Evolutionary conservation across 345 rosid species (phyloP).

Genomic region (Boechera divaricarpa): DNA sequence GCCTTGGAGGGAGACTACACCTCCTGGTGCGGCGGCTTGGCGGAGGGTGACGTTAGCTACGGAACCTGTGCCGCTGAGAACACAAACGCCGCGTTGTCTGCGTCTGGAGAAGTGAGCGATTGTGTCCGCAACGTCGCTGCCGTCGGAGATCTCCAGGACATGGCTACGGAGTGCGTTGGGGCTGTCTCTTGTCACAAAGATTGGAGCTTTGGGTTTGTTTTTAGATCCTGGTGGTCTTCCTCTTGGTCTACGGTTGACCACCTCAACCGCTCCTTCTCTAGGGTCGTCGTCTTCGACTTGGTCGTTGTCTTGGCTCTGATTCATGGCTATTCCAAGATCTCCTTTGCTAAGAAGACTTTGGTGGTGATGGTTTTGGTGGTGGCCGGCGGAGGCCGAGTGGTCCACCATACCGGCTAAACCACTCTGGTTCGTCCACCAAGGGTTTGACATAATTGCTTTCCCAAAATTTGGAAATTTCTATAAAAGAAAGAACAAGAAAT

Average conservation of each 20-base stretch:
- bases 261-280: slow-evolving; percentile 71
- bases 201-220: slow-evolving; percentile 81
- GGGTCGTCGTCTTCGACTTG: slow-evolving; percentile 69
- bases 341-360: slow-evolving; percentile 54
- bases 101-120: slow-evolving; percentile 75
- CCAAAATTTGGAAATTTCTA: neutral
- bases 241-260: slow-evolving; percentile 70
- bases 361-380: slow-evolving; percentile 48
- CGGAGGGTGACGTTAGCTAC: slow-evolving; percentile 86
- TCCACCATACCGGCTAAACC: slow-evolving; percentile 62
- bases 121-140: slow-evolving; percentile 77
- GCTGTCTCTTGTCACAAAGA: slow-evolving; percentile 79
- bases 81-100: slow-evolving; percentile 85
- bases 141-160: slow-evolving; percentile 72
- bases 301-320: slow-evolving; percentile 52
- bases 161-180: slow-evolving; percentile 90
- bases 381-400: slow-evolving; percentile 48
- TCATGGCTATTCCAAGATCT: slow-evolving; percentile 53
- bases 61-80: slow-evolving; percentile 76
- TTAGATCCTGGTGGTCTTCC: slow-evolving; percentile 90
- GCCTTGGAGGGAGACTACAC: slow-evolving; percentile 74
- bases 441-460: slow-evolving; percentile 63
- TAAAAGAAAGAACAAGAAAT: slow-evolving; percentile 17
- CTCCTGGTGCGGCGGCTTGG: slow-evolving; percentile 78
- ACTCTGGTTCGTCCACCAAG: slow-evolving; percentile 76